A percentile compares a stretch with the other conserved stretches of the same genome.
phyloP scores from a whole-genome alignment of 2,329 filamentous ascomycete species.

The Claviceps purpurea region DNA sequence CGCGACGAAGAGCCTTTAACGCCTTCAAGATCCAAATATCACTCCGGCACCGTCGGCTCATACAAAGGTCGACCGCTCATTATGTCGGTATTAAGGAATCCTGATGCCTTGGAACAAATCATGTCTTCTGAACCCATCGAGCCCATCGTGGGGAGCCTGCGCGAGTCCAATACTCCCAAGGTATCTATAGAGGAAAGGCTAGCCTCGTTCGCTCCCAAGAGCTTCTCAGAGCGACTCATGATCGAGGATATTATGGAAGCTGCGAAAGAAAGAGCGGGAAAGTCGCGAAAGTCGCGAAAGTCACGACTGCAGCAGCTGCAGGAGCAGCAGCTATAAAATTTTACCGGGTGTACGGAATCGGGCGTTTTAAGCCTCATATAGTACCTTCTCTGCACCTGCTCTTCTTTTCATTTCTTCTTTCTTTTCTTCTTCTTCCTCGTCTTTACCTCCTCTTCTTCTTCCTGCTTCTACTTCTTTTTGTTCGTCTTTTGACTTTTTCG shows the following conservation, averaged over 20 bases:
- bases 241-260: slow-evolving; percentile 29
- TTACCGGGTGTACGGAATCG: slow-evolving; percentile 3
- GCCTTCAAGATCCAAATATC: slow-evolving; percentile 20
- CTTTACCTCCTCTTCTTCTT: too few species aligned
- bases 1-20: slow-evolving; percentile 15
- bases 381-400: background rate
- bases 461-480: too few species aligned
- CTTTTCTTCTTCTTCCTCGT: background rate
- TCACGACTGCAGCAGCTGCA: slow-evolving; percentile 9
- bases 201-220: slow-evolving; percentile 31
- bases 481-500: background rate
- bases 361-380: background rate
- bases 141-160: slow-evolving; percentile 39
- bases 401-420: background rate
- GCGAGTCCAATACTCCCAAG: slow-evolving; percentile 32
- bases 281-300: slow-evolving; percentile 2
- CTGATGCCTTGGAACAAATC: slow-evolving; percentile 34
- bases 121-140: slow-evolving; percentile 34
- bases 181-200: slow-evolving; percentile 23
- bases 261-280: slow-evolving; percentile 12
- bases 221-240: slow-evolving; percentile 34
- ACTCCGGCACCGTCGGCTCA: slow-evolving; percentile 34
- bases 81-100: slow-evolving; percentile 37
- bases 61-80: slow-evolving; percentile 39
- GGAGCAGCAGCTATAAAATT: background rate